Base-by-base conservation (phyloP, 73 alveolate genomes). In the Tetrahymena thermophila region DNA sequence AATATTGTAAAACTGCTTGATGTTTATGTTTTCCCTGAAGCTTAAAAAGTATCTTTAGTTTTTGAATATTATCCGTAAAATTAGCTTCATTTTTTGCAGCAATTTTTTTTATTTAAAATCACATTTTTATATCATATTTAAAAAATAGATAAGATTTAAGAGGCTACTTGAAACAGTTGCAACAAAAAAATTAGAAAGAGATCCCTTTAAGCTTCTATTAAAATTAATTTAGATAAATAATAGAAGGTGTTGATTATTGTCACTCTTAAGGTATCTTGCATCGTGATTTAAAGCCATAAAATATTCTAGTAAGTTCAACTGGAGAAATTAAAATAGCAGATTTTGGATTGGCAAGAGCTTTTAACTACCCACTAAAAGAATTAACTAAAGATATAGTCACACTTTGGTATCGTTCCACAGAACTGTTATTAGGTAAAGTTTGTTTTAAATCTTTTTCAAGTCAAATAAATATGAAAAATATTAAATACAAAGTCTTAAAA, bases 361-460 rank as follows among this genome's bases (percentile, higher is more conserved):
- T 97, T 95, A 98, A 98, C 42, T 40, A 97, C 56, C 99, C 99
- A 8, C 95, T 98, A 15, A 97, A 96, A 94, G 96, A 97, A 34
- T 97, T 93, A 56, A 98, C 99, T 0, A 98, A 98, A 94, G 98
- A 97, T 94, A 98, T 98, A 14, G 99, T 97, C 16, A 98, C 99
- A 15, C 94, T 98, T 94, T 98, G 99, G 99, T 98, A 98, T 94
- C 93, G 99, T 35, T 98, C 99, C 14, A 99, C 99, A 19, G 99
- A 98, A 85, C 93, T 98, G 94, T 95, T 98, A 94, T 93, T 98
- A 94, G 97, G 98, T 83, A 71, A 71, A n/a, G 15, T 21, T n/a
- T 17, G 25, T 56, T 56, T 56, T 31, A 9, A 10, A 10, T 56
- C 85, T 56, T 56, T 56, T 31, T 56, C 25, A 6, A 56, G 10